phyloP scores from a whole-genome alignment of 2,329 filamentous ascomycete species.

The Diaporthe vaccinii region DNA sequence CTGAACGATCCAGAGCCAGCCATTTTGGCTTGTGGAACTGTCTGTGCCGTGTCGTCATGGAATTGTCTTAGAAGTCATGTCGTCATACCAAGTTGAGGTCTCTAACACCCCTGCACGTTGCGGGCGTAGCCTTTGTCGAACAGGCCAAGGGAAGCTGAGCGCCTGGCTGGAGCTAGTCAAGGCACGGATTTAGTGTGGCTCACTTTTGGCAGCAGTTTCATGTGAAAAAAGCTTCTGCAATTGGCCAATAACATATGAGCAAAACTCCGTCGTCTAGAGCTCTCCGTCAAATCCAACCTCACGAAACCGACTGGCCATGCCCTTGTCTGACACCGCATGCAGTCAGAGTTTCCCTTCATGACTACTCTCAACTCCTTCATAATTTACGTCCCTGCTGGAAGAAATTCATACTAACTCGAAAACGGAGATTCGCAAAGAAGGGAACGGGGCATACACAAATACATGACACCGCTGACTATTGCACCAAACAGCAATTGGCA shows the following conservation, averaged over 20 bases:
- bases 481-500: too few species aligned
- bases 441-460: too few species aligned
- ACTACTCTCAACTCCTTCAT: too few species aligned
- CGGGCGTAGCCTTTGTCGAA: constrained; percentile 17
- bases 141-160: neutral
- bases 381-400: too few species aligned
- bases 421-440: too few species aligned
- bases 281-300: too few species aligned
- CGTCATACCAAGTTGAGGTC: constrained; percentile 35
- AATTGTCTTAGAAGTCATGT: constrained; percentile 35
- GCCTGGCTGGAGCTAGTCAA: constrained; percentile 7
- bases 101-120: neutral
- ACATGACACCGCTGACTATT: too few species aligned
- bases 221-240: constrained; percentile 7
- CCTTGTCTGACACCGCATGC: too few species aligned
- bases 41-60: constrained; percentile 38
- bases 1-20: neutral
- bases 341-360: too few species aligned
- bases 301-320: too few species aligned
- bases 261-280: too few species aligned
- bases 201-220: constrained; percentile 15
- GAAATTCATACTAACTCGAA: too few species aligned
- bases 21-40: constrained; percentile 7
- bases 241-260: neutral
- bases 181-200: constrained; percentile 15